These are phyloP conservation scores for Coprinellus aureogranulatus DNA, from an alignment of 768 basidiomycete species.

Conservation along the genomic window DNA sequence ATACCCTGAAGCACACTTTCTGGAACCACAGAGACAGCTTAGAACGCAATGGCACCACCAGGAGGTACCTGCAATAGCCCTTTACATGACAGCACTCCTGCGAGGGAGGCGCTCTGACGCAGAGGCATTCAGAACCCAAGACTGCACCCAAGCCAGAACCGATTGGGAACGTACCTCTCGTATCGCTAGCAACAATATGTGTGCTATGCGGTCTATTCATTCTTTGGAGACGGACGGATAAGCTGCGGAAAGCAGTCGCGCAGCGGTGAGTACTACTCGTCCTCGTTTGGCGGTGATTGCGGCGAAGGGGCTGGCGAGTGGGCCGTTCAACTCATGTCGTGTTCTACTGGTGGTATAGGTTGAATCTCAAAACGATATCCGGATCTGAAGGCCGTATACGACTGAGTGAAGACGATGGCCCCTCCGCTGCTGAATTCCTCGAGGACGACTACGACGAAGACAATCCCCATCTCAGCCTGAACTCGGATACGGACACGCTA, in stretches of 20 bases:
- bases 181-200: slow-evolving; percentile 58
- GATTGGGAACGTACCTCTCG: slow-evolving; percentile 51
- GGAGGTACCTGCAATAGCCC: no score
- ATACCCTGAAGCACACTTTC: no score
- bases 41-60: no score
- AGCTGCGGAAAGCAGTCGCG: slow-evolving; percentile 55
- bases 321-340: not conserved
- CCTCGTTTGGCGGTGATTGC: not conserved
- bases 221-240: slow-evolving; percentile 60
- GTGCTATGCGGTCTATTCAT: slow-evolving; percentile 57
- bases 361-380: slow-evolving; percentile 50
- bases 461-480: slow-evolving; percentile 25
- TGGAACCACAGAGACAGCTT: no score
- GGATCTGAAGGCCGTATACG: slow-evolving; percentile 57
- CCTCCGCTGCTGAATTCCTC: slow-evolving; percentile 65
- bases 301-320: not conserved
- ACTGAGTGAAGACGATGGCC: slow-evolving; percentile 69
- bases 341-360: slow-evolving; percentile 32
- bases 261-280: slow-evolving; percentile 45
- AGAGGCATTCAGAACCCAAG: slow-evolving; percentile 46
- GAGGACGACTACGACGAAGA: slow-evolving; percentile 56
- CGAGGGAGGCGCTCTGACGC: no score
- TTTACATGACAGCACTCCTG: no score
- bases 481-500: slow-evolving; percentile 26
- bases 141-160: slow-evolving; percentile 62